Evolutionary conservation across 108 stramenopile genomes (phyloP).

Genomic region (Fistulifera solaris): DNA sequence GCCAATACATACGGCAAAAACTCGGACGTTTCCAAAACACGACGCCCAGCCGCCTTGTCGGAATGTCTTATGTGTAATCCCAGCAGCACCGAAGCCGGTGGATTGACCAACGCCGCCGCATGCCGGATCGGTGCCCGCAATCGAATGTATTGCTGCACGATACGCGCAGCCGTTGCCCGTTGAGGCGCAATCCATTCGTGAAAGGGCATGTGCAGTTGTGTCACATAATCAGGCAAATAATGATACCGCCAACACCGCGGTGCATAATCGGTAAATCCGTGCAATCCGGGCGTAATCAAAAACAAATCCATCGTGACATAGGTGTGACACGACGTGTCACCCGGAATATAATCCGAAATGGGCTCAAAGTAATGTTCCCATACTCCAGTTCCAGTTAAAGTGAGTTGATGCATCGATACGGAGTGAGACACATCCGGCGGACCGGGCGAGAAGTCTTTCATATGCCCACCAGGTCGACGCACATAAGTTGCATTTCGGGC

Average conservation of each 20-base stretch:
- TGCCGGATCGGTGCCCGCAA: constrained; percentile 23
- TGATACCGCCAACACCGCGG: constrained; percentile 43
- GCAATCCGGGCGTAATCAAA: constrained; percentile 37
- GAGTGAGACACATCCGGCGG: constrained; percentile 5
- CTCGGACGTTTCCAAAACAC: constrained; percentile 26
- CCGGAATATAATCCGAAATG: constrained; percentile 42
- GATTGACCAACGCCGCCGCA: constrained; percentile 27
- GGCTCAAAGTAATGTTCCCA: constrained; percentile 61
- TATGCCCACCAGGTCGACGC: constrained; percentile 22
- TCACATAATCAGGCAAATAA: constrained; percentile 40
- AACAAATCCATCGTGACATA: constrained; percentile 29
- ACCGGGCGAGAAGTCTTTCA: constrained; percentile 22
- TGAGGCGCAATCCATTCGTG: constrained; percentile 38
- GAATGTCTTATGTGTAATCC: constrained; percentile 49
- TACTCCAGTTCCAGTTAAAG: constrained; percentile 27
- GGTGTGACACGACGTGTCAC: constrained; percentile 33
- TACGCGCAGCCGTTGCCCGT: constrained; percentile 21
- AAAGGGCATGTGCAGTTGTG: constrained; percentile 31
- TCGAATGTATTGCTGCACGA: constrained; percentile 26
- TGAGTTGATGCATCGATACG: constrained; percentile 4
- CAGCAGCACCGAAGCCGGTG: constrained; percentile 19
- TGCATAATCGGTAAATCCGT: constrained; percentile 39
- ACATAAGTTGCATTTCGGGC: constrained; percentile 18
- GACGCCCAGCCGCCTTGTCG: constrained; percentile 54
- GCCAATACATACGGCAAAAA: constrained; percentile 33